Evolutionary conservation across 2,329 filamentous ascomycete species (phyloP).

Genomic region (Fusarium floridanum): DNA sequence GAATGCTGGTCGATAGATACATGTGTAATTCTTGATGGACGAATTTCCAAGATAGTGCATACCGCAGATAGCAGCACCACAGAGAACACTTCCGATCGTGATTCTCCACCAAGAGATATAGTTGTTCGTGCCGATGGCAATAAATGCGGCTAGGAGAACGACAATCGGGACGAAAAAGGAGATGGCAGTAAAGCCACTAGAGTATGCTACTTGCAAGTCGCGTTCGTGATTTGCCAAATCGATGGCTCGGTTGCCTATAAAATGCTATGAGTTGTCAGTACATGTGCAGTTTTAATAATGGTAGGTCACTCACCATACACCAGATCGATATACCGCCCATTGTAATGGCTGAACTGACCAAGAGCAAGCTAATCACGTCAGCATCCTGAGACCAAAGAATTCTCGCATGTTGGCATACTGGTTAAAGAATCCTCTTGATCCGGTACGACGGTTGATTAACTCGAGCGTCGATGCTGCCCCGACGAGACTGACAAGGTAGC

Average conservation of each 20-base stretch:
- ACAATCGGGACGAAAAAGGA: constrained; percentile 84
- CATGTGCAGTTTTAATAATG: not conserved
- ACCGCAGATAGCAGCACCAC: constrained; percentile 80
- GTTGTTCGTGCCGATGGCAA: constrained; percentile 72
- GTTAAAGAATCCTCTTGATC: constrained; percentile 75
- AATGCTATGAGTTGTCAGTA: constrained; percentile 14
- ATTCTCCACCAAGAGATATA: constrained; percentile 69
- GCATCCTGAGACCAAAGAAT: not conserved
- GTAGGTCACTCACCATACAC: constrained; percentile 68
- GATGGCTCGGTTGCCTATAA: constrained; percentile 86
- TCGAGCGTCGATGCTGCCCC: constrained; percentile 85
- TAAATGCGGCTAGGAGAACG: constrained; percentile 79
- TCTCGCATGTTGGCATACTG: constrained; percentile 63
- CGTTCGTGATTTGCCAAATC: constrained; percentile 73
- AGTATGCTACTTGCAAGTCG: constrained; percentile 80
- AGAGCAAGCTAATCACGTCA: constrained; percentile 63
- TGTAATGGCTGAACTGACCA: constrained; percentile 72
- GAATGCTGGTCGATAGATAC: constrained; percentile 69
- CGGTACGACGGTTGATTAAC: constrained; percentile 80
- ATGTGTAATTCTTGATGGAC: constrained; percentile 81
- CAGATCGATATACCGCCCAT: constrained; percentile 82
- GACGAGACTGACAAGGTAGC: constrained; percentile 80
- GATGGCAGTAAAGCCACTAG: constrained; percentile 75
- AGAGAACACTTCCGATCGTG: constrained; percentile 72
- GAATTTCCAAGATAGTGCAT: constrained; percentile 92